These are phyloP conservation scores for Vitis hybrid DNA, from an alignment of 177 flowering plant genomes.

Conservation along the genomic window DNA sequence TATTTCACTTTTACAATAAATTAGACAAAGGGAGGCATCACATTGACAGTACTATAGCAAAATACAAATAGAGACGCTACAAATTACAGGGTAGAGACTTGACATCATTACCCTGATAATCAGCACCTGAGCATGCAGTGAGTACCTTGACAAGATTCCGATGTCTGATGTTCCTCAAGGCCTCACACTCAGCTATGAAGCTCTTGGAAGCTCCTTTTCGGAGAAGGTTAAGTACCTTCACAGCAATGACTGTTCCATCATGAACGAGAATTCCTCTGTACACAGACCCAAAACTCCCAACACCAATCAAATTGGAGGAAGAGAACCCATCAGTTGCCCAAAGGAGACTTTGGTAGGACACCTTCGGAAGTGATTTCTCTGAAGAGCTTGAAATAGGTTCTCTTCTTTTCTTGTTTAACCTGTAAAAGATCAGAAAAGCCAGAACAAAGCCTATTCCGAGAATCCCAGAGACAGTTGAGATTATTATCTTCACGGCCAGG, in stretches of 20 bases:
- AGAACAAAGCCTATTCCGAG: background rate
- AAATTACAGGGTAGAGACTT: too few species aligned
- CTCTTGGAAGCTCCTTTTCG: slow-evolving; percentile 14
- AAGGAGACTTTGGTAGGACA: slow-evolving; percentile 7
- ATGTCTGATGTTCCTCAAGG: slow-evolving; percentile 12
- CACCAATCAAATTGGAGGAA: slow-evolving; percentile 15
- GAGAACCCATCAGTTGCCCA: slow-evolving; percentile 22
- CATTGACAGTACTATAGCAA: too few species aligned
- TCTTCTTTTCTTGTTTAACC: background rate
- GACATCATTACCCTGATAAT: slow-evolving; percentile 15
- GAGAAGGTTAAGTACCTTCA: slow-evolving; percentile 15
- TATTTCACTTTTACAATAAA: too few species aligned
- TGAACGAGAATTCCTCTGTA: slow-evolving; percentile 14
- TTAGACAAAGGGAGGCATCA: too few species aligned
- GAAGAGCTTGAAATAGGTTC: background rate
- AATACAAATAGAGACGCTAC: too few species aligned
- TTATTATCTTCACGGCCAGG: background rate
- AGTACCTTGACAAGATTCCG: slow-evolving; percentile 17
- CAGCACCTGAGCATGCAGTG: slow-evolving; percentile 13
- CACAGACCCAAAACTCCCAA: slow-evolving; percentile 20
- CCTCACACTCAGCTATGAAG: slow-evolving; percentile 19
- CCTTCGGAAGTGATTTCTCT: background rate
- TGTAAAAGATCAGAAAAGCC: background rate
- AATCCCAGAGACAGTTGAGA: background rate
- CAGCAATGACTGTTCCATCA: slow-evolving; percentile 6